Base-by-base conservation (phyloP, 169 alveolate species). In the Cystoisospora suis region DNA sequence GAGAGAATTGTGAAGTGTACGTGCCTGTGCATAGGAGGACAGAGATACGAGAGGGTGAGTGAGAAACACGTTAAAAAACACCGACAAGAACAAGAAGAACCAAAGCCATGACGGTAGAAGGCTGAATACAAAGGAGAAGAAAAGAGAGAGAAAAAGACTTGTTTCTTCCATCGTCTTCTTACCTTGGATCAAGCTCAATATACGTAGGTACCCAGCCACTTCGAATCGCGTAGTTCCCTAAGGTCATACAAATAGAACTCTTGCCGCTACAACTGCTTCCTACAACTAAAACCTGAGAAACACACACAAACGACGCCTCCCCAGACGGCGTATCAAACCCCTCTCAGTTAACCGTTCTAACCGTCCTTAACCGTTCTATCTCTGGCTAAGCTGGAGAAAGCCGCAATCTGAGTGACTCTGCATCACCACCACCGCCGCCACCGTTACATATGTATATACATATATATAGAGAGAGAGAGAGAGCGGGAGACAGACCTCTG, bases 181-280 rank as follows among this genome's bases (percentile, higher is more conserved):
- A 93, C 94, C 96, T 89, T 27, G 98, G 96, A 80, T 96, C 98
- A 17, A 97, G 94, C 79, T 97, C 98, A 27, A 97, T 94, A 89
- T 88, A 97, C 12, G 95, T 79, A 5, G 98, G 98, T 36, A 94
- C 89, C 95, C 97, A 96, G 0, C 97, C 97, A 29, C 95, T 88
- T 44, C 97, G 92, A 36, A 96, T 89, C 46, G 98, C 98, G 87
- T 96, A 96, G 90, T 96, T 95, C 72, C 96, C 92, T 61, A 96
- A 87, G 20, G 95, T 86, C 85, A 92, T 87, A 42, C 98, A 96
- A 56, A 95, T 94, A 27, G 98, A 93, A 40, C 98, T 95, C 80
- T 96, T 97, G 20, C 98, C 98, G 47, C 98, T 96, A 77, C 95
- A 94, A 38, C 97, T 95, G 77, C 97, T 93, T 36, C 98, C 98